Evolutionary conservation across 2,329 filamentous ascomycete species (phyloP), one percentile per base, ranked within the genome.

Genomic region (Falciphora oryzae): DNA sequence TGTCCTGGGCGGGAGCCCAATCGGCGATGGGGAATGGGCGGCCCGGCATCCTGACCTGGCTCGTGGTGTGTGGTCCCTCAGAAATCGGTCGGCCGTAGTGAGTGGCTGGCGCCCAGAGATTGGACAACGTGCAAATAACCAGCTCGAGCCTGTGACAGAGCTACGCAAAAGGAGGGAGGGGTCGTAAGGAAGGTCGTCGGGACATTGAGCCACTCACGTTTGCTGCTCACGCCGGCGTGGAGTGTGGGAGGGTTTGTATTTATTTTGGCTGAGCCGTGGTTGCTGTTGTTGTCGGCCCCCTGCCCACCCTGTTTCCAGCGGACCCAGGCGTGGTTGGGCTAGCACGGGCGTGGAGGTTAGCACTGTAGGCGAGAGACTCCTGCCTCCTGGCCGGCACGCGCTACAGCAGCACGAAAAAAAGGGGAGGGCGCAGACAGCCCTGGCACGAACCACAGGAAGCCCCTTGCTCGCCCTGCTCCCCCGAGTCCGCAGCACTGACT

Each of bases 1-100:
- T 75, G 69, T 83, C 80, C 67, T 79, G 79, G 63, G 71, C 68
- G 28, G 77, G 72, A 57, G 77, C 75, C 79, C 77, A 80, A 67
- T 80, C 79, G 67, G 72, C 71, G 65, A 78, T 69, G 62, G 76
- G 74, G 67, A 78, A 75, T 66, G 78, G 75, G 69, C 38, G 59
- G 31, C n/a, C 59, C 18, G 32, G 32, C 59, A 61, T 61, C n/a
- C 8, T 61, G 59, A 2, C 44, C 44, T 10, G 44, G 22, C 18
- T 53, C 22, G 44, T 53, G 13, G 38, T 25, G 44, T 25, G 44
- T 5, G n/a, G 22, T 25, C 18, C n/a, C 44, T 25, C 8, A 7
- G 44, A 53, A 2, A n/a, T n/a, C 44, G 44, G 18, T 53, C 22
- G 22, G 44, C 44, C 44, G 44, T 53, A 10, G 44, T 6, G 44